These are phyloP conservation scores for Rhynchospora tenuis DNA, from an alignment of 176 grass and related monocot species.

Conservation along the genomic window DNA sequence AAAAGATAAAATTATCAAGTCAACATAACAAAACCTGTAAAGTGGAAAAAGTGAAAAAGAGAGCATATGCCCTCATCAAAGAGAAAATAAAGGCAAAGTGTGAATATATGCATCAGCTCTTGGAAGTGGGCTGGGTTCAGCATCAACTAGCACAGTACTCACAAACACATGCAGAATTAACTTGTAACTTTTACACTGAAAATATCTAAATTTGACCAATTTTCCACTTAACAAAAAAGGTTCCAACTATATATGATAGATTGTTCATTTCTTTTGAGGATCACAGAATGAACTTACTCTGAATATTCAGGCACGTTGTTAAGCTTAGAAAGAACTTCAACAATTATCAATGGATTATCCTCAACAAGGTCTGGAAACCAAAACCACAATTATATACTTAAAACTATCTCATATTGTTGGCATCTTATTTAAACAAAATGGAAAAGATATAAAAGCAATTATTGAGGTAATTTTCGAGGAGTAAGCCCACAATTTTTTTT, in stretches of 20 bases:
- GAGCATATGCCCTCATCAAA: background rate
- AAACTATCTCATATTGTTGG: background rate
- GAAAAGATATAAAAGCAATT: background rate
- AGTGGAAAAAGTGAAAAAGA: background rate
- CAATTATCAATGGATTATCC: constrained; percentile 72
- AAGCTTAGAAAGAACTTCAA: constrained; percentile 82
- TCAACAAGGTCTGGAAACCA: constrained; percentile 82
- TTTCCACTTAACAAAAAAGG: background rate
- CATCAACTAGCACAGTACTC: background rate
- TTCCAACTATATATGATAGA: background rate
- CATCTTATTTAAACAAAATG: background rate
- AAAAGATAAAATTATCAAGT: constrained; percentile 9
- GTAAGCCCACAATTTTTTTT: constrained; percentile 48
- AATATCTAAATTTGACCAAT: background rate
- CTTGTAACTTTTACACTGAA: background rate
- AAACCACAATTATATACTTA: background rate
- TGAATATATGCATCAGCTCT: background rate
- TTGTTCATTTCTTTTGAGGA: background rate
- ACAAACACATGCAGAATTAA: background rate
- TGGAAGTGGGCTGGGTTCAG: background rate
- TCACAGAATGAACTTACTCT: constrained; percentile 35
- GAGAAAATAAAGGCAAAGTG: background rate
- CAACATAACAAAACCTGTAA: constrained; percentile 20
- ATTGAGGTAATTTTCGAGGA: constrained; percentile 79
- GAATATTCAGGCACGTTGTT: constrained; percentile 79